A percentile compares a stretch with the other conserved stretches of the same genome.
Conservation (phyloP, 208 protist species). For the Leptomonas seymouri region DNA sequence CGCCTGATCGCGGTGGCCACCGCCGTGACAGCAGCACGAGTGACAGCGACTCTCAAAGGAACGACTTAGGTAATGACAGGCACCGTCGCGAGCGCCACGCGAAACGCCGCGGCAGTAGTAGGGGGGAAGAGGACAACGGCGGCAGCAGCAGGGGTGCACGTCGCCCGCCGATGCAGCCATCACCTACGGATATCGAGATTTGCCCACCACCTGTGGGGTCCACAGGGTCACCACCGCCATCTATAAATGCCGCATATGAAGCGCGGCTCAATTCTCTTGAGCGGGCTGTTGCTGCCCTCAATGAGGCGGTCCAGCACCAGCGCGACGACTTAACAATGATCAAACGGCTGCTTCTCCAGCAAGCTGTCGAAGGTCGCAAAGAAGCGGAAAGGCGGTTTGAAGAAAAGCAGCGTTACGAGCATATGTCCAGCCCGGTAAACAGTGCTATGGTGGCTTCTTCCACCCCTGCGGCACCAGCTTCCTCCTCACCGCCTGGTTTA, state of each 20-base stretch:
- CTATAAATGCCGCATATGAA: slow-evolving; percentile 23
- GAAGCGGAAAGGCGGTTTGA: slow-evolving; percentile 52
- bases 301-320: slow-evolving; percentile 78
- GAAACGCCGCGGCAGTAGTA: not conserved
- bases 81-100: not conserved
- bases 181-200: not conserved
- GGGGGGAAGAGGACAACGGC: not conserved
- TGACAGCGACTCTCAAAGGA: not conserved
- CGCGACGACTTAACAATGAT: slow-evolving; percentile 87
- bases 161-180: not conserved
- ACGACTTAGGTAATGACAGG: not conserved
- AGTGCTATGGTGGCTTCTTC: slow-evolving; percentile 9
- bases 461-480: not conserved
- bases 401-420: slow-evolving; percentile 18
- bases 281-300: slow-evolving; percentile 73
- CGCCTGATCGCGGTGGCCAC: not conserved
- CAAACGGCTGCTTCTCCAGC: slow-evolving; percentile 83
- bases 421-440: slow-evolving; percentile 6
- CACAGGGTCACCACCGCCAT: not conserved
- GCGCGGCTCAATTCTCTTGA: slow-evolving; percentile 69
- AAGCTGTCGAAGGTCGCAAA: slow-evolving; percentile 60
- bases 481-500: not conserved
- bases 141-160: not conserved
- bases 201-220: not conserved
- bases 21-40: not conserved